Percentiles rank a stretch among this genome's conserved stretches.
Evolutionary conservation across 176 grass and related monocot species (phyloP).

Genomic region (Hordeum vulgare): DNA sequence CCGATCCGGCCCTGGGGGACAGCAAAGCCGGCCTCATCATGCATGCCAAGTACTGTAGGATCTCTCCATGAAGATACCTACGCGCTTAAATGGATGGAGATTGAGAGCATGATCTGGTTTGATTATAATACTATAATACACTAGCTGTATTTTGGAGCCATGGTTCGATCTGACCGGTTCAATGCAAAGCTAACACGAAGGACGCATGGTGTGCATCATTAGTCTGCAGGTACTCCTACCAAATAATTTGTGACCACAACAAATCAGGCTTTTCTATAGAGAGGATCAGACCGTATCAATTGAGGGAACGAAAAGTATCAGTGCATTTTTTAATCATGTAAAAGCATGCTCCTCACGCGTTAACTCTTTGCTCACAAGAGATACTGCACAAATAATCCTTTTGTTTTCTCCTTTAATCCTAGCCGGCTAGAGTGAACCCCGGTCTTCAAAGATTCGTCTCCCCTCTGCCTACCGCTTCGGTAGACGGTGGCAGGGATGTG

Average conservation of each 20-base stretch:
- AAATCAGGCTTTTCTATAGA: neutral
- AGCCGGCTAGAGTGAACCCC: too few species aligned
- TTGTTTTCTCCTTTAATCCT: too few species aligned
- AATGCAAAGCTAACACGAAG: constrained; percentile 3
- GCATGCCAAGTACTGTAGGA: constrained; percentile 19
- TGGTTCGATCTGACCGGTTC: neutral
- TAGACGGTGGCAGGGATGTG: too few species aligned
- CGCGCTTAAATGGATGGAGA: constrained; percentile 15
- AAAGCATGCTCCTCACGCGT: constrained; percentile 1
- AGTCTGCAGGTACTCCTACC: neutral
- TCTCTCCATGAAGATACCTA: constrained; percentile 46
- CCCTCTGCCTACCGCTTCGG: too few species aligned
- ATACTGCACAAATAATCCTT: neutral
- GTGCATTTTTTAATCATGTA: neutral
- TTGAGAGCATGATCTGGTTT: constrained; percentile 17
- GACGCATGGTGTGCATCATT: neutral
- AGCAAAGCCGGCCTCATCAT: constrained; percentile 29
- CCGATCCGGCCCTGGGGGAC: constrained; percentile 32
- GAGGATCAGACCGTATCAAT: neutral
- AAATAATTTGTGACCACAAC: neutral
- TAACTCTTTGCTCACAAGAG: neutral
- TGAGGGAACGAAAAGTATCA: neutral
- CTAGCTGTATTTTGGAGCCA: neutral
- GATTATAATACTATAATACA: constrained; percentile 14
- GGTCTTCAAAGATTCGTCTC: too few species aligned